Conservation (phyloP, 106 monocot genomes). For the Ottelia alismoides region DNA sequence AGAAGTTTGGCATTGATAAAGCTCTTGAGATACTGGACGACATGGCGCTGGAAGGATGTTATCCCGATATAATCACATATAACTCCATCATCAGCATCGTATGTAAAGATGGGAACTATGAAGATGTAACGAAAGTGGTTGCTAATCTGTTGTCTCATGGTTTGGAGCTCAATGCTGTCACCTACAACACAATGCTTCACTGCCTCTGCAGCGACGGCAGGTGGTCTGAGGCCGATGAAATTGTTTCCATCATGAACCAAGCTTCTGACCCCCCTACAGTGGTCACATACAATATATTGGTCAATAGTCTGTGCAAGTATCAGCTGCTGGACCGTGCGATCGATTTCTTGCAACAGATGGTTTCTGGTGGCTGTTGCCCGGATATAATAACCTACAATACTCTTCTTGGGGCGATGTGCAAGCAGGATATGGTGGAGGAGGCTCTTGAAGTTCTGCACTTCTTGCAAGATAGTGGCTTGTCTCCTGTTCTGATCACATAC, state of each 20-base stretch:
- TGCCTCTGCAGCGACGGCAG: conserved; percentile 38
- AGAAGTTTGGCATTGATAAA: conserved; percentile 25
- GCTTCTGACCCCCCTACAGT: conserved; percentile 36
- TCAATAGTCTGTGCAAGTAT: conserved; percentile 62
- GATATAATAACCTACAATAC: conserved; percentile 88
- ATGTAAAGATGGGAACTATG: conserved; percentile 42
- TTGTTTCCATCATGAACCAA: conserved; percentile 46
- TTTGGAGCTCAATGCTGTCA: conserved; percentile 51
- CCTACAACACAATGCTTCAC: conserved; percentile 78
- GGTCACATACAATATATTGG: conserved; percentile 71
- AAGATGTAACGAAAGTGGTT: conserved; percentile 32
- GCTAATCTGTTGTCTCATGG: conserved; percentile 31
- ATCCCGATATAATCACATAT: conserved; percentile 63
- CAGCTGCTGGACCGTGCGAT: conserved; percentile 50
- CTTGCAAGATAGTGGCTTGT: conserved; percentile 21
- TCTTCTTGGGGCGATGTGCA: conserved; percentile 57
- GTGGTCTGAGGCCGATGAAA: conserved; percentile 49
- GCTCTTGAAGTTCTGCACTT: conserved; percentile 36
- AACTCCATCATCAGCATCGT: conserved; percentile 54
- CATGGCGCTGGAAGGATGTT: conserved; percentile 51
- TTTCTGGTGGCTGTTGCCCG: conserved; percentile 39
- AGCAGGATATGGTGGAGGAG: conserved; percentile 43
- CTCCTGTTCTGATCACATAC: conserved; percentile 46
- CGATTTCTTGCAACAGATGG: conserved; percentile 56
- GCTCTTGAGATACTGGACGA: conserved; percentile 53